Base-by-base conservation (phyloP, 2,329 filamentous ascomycete species). In the Graphium sp. region DNA sequence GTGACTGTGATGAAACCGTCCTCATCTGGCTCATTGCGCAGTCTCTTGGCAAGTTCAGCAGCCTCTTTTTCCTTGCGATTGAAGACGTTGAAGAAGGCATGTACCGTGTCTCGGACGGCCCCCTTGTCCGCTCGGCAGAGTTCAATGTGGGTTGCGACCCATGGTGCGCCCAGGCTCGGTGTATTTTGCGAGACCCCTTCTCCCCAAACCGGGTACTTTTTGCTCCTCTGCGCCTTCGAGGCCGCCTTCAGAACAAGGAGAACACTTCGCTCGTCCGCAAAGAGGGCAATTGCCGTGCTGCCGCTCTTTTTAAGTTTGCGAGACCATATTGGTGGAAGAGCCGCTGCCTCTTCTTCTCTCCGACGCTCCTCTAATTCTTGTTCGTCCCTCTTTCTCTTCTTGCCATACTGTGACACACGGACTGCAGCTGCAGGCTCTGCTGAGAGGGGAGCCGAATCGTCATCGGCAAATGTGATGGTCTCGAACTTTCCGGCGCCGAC, bases 1-100 rank as follows among this genome's bases (percentile, higher is more conserved):
- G 75, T 79, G 15, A 98, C 89, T 4, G 85, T 95, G 27, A 95
- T 67, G 48, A 98, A 98, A 2, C 89, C 89, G 49, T 98, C 89
- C 44, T 83, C 85, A 49, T 98, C 89, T 1, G 87, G 83, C 42
- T 83, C 74, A 39, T 78, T 76, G 35, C 81, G 72, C 35, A 76
- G 57, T 31, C 66, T 57, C 53, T 69, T 73, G 46, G 55, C 77
- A 45, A 59, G 63, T 54, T 57, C 74, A 38, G 44, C 64, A 40
- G 60, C 74, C 51, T 60, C 75, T 53, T 50, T 71, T 60, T 66
- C 79, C 55, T 60, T 81, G 55, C 45, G 67, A 55, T 62, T 78
- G 56, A 84, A 95, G n/a, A 73, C 61, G 14, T 68, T 66, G 64
- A 95, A 92, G 58, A 84, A 95, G 20, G 74, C 71, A 44, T 94